phyloP scores from a whole-genome alignment of 2,329 filamentous ascomycete genomes.

The Sporothrix schenckii region DNA sequence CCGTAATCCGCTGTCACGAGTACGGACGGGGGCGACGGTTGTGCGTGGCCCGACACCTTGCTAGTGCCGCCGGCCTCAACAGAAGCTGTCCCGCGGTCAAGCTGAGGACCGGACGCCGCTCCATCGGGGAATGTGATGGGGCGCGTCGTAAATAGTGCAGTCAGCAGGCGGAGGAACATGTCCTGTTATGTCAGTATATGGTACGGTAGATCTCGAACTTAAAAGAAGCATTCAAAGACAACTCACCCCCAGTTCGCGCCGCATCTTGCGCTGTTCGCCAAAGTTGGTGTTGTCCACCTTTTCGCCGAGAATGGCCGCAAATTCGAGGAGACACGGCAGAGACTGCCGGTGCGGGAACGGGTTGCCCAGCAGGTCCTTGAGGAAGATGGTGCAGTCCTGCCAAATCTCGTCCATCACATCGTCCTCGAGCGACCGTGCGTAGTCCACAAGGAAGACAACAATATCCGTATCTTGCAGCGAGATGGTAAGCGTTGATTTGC shows the following conservation, averaged over 20 bases:
- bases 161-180: constrained; percentile 81
- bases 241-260: constrained; percentile 81
- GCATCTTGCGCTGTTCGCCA: constrained; percentile 90
- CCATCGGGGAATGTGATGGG: constrained; percentile 71
- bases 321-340: constrained; percentile 81
- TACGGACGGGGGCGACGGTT: neutral
- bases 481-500: constrained; percentile 87
- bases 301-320: constrained; percentile 84
- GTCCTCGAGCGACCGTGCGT: constrained; percentile 86
- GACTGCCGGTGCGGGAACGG: constrained; percentile 94
- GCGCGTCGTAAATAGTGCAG: constrained; percentile 90
- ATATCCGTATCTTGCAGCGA: constrained; percentile 81
- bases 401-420: constrained; percentile 99
- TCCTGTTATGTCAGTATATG: constrained; percentile 61
- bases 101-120: constrained; percentile 40
- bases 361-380: constrained; percentile 87
- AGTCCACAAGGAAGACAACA: constrained; percentile 86
- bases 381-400: constrained; percentile 88
- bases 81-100: constrained; percentile 43
- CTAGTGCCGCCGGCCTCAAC: constrained; percentile 35
- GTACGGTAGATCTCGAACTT: neutral
- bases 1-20: constrained; percentile 25
- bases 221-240: neutral
- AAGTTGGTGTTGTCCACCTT: constrained; percentile 99
- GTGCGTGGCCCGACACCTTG: constrained; percentile 40